Conservation (phyloP, 148 eudicot species). For the Drosera capensis region DNA sequence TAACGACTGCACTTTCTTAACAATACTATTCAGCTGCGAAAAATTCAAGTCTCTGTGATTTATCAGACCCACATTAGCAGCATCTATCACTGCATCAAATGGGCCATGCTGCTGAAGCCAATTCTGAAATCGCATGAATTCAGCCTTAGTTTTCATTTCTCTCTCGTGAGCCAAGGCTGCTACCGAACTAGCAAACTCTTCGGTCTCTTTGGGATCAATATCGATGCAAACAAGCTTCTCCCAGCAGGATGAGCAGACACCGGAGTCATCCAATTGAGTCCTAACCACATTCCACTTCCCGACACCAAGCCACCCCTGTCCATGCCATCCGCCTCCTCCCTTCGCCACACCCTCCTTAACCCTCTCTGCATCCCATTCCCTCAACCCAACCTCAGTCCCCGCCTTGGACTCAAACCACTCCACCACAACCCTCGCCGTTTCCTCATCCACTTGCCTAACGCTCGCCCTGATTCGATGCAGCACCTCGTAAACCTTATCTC, state of each 20-base stretch:
- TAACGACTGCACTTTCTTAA: constrained; percentile 30
- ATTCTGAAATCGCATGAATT: constrained; percentile 63
- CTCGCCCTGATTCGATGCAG: constrained; percentile 51
- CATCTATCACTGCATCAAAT: no score
- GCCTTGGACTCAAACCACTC: constrained; percentile 55
- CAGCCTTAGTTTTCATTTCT: constrained; percentile 33
- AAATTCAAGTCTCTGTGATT: no score
- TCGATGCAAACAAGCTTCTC: constrained; percentile 86
- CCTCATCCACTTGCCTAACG: constrained; percentile 74
- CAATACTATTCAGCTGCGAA: constrained; percentile 44
- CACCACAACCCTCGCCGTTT: constrained; percentile 46
- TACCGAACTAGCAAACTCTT: constrained; percentile 51
- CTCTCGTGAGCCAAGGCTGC: constrained; percentile 48
- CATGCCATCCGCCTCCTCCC: constrained; percentile 99
- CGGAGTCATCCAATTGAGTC: constrained; percentile 47
- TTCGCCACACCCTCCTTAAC: constrained; percentile 57
- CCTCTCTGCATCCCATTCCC: constrained; percentile 47
- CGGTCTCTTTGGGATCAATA: constrained; percentile 84
- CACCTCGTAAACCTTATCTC: constrained; percentile 65
- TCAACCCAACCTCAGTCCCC: constrained; percentile 41
- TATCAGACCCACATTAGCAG: no score
- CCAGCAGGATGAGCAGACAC: constrained; percentile 54
- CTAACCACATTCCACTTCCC: constrained; percentile 70
- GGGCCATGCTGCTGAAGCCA: no score
- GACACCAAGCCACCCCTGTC: constrained; percentile 91